Base-by-base conservation (phyloP, 306 rosid species). In the Dalbergia cochinchinensis region DNA sequence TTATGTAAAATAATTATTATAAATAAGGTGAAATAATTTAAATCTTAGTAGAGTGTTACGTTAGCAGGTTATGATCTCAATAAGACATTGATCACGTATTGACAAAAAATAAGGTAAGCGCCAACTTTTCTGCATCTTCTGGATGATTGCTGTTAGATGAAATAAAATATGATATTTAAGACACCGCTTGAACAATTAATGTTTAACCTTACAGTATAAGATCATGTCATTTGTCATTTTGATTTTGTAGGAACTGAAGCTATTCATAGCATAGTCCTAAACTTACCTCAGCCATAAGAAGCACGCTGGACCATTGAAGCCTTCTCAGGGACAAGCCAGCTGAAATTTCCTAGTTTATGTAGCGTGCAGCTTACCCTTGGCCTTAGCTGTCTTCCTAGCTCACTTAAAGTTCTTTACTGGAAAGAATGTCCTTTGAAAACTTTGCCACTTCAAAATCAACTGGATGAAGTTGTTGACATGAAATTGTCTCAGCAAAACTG, bases 51-150 rank as follows among this genome's bases (percentile, higher is more conserved):
- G n/a, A n/a, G n/a, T n/a, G n/a, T n/a, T n/a, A n/a, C 13, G 4
- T n/a, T 47, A 47, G 53, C 53, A 47, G 4, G 53, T 8, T 47
- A 5, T 47, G 15, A n/a, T 47, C 53, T 47, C 14, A 11, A 47
- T 0, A 47, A n/a, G 14, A 47, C 53, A 47, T 44, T 44, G 50
- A 44, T 47, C 53, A 47, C 3, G 71, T 83, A 47, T 59, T 89
- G 62, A 73, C 82, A 34, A 77, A 77, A 78, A 71, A 83, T 60
- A 83, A 77, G 83, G 86, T 83, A 54, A 10, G 48, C 63, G 26
- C 68, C 65, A 44, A 45, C 5, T 42, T 82, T 73, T 19, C 13
- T 26, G 12, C 7, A 1, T n/a, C 73, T 10, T 10, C 73, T 44
- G 4, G 4, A 41, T 19, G 10, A 12, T 53, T 31, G 55, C 15